A percentile compares a stretch with the other conserved stretches of the same genome.
These are phyloP conservation scores for Fusarium decemcellulare DNA, from an alignment of 2,329 filamentous ascomycete genomes.

Conservation along the genomic window DNA sequence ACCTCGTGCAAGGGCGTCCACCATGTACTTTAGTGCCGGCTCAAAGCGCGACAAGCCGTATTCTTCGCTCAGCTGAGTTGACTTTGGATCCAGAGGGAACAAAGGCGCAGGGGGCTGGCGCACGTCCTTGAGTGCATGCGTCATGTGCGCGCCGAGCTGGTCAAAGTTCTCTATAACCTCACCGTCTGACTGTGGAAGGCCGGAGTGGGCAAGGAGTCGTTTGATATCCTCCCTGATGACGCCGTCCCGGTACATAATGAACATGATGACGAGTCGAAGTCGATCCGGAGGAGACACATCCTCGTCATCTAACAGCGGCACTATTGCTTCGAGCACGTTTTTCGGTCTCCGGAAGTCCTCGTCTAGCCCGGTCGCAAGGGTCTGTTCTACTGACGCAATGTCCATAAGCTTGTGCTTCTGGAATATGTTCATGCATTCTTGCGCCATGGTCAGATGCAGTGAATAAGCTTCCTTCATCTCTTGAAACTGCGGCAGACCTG, in stretches of 20 bases:
- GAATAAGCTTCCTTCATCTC: constrained; percentile 97
- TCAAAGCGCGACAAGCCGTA: constrained; percentile 91
- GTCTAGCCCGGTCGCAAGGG: constrained; percentile 90
- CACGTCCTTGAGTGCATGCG: constrained; percentile 80
- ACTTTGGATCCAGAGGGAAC: constrained; percentile 77
- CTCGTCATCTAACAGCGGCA: constrained; percentile 90
- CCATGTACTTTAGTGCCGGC: constrained; percentile 83
- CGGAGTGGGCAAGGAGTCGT: constrained; percentile 86
- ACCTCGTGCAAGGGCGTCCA: constrained; percentile 80
- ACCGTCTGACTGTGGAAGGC: constrained; percentile 80
- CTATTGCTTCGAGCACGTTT: constrained; percentile 87
- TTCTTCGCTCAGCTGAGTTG: constrained; percentile 75
- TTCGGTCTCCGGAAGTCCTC: constrained; percentile 94
- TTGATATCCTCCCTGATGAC: constrained; percentile 87
- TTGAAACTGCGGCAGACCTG: constrained; percentile 92
- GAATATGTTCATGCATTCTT: constrained; percentile 97
- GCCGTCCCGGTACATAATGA: constrained; percentile 88
- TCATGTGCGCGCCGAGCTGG: constrained; percentile 82
- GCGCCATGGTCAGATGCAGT: constrained; percentile 94
- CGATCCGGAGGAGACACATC: constrained; percentile 80
- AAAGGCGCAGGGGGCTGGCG: constrained; percentile 76
- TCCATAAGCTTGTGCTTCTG: constrained; percentile 88
- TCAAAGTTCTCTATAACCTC: constrained; percentile 84
- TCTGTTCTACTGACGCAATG: constrained; percentile 90
- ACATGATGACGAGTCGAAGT: constrained; percentile 87